Evolutionary conservation across 1,139 yeast species (phyloP).

Genomic region (Sugiyamaella neomexicana): DNA sequence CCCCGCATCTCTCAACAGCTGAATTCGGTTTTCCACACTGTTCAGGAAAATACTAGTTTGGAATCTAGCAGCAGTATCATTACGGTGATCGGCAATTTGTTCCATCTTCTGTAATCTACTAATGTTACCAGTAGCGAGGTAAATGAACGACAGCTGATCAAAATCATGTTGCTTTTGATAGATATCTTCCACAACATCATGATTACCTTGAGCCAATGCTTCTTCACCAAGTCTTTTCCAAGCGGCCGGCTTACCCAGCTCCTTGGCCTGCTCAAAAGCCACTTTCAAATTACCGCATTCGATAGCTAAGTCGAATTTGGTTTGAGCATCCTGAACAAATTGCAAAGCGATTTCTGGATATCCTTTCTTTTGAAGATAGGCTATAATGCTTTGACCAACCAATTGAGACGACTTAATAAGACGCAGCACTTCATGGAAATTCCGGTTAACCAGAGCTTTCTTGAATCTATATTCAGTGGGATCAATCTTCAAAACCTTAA

Average conservation of each 20-base stretch:
- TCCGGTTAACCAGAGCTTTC: constrained; percentile 84
- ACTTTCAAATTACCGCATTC: constrained; percentile 87
- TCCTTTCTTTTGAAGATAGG: constrained; percentile 91
- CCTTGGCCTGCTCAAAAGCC: constrained; percentile 87
- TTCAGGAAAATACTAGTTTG: constrained; percentile 81
- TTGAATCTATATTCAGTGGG: constrained; percentile 98
- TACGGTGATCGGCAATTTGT: constrained; percentile 84
- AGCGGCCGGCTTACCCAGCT: constrained; percentile 61
- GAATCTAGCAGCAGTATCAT: constrained; percentile 75
- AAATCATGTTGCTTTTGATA: constrained; percentile 85
- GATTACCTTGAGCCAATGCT: constrained; percentile 87
- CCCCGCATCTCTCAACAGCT: constrained; percentile 74
- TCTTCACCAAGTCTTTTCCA: constrained; percentile 88
- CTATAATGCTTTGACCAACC: constrained; percentile 96
- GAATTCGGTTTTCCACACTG: constrained; percentile 73
- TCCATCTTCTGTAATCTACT: constrained; percentile 81
- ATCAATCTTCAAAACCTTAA: constrained; percentile 76
- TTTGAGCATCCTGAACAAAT: constrained; percentile 94
- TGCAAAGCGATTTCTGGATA: constrained; percentile 88
- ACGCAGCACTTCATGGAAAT: constrained; percentile 88
- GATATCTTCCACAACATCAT: constrained; percentile 79
- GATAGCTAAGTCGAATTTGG: constrained; percentile 91
- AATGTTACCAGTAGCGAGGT: constrained; percentile 77
- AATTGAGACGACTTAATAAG: constrained; percentile 84
- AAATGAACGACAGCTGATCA: constrained; percentile 86